Evolutionary conservation across 75 land plant species (phyloP).

Genomic region (Ceratopteris richardii): DNA sequence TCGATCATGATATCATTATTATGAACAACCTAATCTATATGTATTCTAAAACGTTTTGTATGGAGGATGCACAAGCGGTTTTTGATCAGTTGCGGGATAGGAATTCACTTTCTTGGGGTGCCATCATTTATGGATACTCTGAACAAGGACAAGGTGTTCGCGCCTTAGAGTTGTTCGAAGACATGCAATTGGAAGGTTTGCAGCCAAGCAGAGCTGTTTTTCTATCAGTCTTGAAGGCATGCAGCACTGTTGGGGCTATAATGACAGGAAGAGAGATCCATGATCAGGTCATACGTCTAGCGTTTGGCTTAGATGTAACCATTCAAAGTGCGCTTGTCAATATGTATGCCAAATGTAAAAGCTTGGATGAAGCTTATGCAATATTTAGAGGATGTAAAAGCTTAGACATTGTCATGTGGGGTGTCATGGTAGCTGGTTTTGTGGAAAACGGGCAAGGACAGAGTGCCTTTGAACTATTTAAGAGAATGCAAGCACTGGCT

Average conservation of each 20-base stretch:
- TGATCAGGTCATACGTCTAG: neutral
- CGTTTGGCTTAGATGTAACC: neutral
- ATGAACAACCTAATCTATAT: neutral
- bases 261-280: neutral
- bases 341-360: constrained; percentile 11
- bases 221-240: constrained; percentile 1
- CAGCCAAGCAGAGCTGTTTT: neutral
- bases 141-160: neutral
- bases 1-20: neutral
- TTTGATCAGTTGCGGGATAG: neutral
- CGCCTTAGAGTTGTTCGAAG: neutral
- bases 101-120: constrained; percentile 3
- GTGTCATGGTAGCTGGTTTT: neutral
- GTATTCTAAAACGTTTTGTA: neutral
- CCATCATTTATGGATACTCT: constrained; percentile 4
- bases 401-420: constrained; percentile 9
- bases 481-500: neutral
- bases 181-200: neutral
- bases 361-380: constrained; percentile 2
- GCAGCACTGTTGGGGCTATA: neutral
- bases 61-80: constrained; percentile 1
- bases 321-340: constrained; percentile 1
- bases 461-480: neutral
- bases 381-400: neutral
- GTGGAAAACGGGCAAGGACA: neutral